Base-by-base conservation (phyloP, 306 rosid genomes). In the Sphenostylis stenocarpa region DNA sequence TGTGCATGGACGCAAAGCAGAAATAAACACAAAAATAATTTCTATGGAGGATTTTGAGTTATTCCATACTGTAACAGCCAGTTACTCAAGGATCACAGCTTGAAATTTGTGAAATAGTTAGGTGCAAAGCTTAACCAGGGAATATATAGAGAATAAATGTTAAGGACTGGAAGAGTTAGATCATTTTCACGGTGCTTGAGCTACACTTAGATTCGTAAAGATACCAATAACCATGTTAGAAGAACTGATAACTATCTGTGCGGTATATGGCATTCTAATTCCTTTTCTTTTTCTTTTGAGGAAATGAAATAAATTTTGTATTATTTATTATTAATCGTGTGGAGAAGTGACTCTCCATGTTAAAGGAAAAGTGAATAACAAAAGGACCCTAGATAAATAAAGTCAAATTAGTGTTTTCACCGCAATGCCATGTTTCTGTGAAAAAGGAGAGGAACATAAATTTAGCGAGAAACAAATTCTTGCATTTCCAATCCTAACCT, bases 121-220 rank as follows among this genome's bases (percentile, higher is more conserved):
- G 58, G 58, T 0, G n/a, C 29, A 57, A 57, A 73, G 38, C 41
- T 56, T 56, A 23, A 7, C 66, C 12, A 15, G 49, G 43, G 31
- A 70, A 33, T 20, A 34, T 12, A 34, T 72, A 55, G 66, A 21
- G 77, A 48, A 33, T 19, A 70, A 51, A 41, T 73, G 55, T 57
- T 1, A 13, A 56, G 28, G 11, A 57, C 17, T 24, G 11, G 39
- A 56, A 6, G 43, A 23, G 51, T 38, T 24, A 4, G 28, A 56
- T 39, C 10, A 56, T 57, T 72, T 23, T 29, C 48, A 36, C 14
- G 65, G 64, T 53, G 52, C 52, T 51, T 33, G 33, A 70, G 63
- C 48, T 33, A 33, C 45, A 3, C 7, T 49, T 36, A 48, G 75
- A 29, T 4, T 48, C 34, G 17, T 21, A 14, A 34, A 38, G 67